Base-by-base conservation (phyloP, 2,329 filamentous ascomycete species). In the Clarireedia sp. region DNA sequence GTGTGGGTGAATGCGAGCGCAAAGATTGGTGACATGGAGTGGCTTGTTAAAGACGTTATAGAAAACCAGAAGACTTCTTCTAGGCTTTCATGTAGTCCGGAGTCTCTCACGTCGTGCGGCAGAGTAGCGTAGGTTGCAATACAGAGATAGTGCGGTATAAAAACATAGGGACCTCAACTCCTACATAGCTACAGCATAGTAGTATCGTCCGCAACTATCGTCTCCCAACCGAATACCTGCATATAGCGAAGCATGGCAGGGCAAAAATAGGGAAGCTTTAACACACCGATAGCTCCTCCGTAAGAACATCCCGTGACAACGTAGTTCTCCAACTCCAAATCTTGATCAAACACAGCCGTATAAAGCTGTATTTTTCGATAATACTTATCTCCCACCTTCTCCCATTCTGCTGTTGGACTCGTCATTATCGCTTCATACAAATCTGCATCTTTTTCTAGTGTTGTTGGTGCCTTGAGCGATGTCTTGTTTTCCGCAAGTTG, bases 281-380 rank as follows among this genome's bases (percentile, higher is more conserved):
- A 23, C 16, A 54, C 83, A 96, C 91, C 91, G 76, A 97, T 78
- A 69, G 94, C 91, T 67, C 94, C 94, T 66, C 88, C 90, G 72
- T 94, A 96, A 23, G 90, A 90, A 70, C 94, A 95, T 68, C 91
- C 94, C 56, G 86, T 85, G 67, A 96, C 85, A 66, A 92, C 80
- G 75, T 95, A 95, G 75, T 94, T 95, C 76, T 96, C 91, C 63
- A 99, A 81, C 74, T 99, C 91, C 60, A 96, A 78, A 69, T 96
- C 90, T 68, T 88, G 82, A 72, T 96, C 90, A 71, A 97, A 99
- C 62, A 97, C 82, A 62, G 85, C 87, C 59, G 90, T 91, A 77
- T 97, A 99, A 59, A 96, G 82, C 72, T 92, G 88, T 56, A 89
- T 85, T 76, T 95, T 96, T 71, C 92, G 89, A 75, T 97, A 99